A percentile compares a stretch with the other conserved stretches of the same genome.
Conservation (phyloP, 305 asterid species). For the Caryopteris hybrid region DNA sequence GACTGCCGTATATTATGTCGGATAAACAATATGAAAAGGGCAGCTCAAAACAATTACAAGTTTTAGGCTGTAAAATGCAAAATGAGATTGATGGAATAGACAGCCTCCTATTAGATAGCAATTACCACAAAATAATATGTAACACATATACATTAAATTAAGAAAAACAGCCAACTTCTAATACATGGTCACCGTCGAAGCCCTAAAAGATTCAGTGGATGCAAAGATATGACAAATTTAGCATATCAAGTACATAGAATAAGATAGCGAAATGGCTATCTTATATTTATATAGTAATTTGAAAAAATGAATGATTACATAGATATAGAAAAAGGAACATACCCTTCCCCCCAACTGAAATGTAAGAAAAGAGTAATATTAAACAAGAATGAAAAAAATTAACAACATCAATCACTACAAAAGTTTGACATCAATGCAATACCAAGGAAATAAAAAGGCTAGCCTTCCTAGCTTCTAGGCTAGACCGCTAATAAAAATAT, state of each 20-base stretch:
- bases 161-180: background rate
- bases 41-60: background rate
- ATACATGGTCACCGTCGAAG: too few species aligned
- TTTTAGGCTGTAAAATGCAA: background rate
- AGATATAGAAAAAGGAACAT: too few species aligned
- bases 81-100: background rate
- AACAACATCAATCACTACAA: background rate
- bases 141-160: background rate
- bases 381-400: background rate
- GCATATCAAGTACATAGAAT: too few species aligned
- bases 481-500: background rate
- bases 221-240: too few species aligned
- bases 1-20: background rate
- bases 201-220: too few species aligned
- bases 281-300: too few species aligned
- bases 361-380: too few species aligned
- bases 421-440: background rate
- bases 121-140: background rate
- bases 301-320: too few species aligned
- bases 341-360: too few species aligned
- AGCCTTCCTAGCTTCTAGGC: background rate
- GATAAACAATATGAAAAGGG: background rate
- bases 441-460: background rate
- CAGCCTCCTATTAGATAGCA: background rate
- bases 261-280: too few species aligned